Percentiles rank a stretch among this genome's conserved stretches.
These are phyloP conservation scores for Piedraia hortae DNA, from an alignment of 2,329 filamentous ascomycete species.

Conservation along the genomic window DNA sequence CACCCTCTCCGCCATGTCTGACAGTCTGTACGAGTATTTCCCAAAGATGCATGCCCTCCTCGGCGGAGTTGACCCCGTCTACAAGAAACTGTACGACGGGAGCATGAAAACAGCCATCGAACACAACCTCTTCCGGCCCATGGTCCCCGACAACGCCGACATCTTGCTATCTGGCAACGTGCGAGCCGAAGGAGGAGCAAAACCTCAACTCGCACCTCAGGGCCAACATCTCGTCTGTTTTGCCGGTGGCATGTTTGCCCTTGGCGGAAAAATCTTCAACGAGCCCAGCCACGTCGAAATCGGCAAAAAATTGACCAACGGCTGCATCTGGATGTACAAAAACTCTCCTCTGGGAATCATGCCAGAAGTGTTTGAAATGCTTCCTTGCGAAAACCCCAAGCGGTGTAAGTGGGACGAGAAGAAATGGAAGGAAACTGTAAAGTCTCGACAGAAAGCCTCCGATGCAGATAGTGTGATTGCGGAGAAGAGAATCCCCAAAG, in stretches of 20 bases:
- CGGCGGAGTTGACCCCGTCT: slow-evolving; percentile 19
- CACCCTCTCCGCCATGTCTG: slow-evolving; percentile 13
- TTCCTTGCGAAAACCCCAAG: slow-evolving; percentile 17
- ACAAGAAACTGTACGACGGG: slow-evolving; percentile 29
- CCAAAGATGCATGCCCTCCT: slow-evolving; percentile 22
- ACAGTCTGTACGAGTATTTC: slow-evolving; percentile 16
- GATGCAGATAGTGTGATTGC: slow-evolving; percentile 13
- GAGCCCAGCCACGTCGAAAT: slow-evolving; percentile 26
- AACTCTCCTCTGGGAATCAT: slow-evolving; percentile 29
- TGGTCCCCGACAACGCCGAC: slow-evolving; percentile 19
- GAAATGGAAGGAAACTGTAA: slow-evolving; percentile 19
- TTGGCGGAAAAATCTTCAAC: slow-evolving; percentile 29
- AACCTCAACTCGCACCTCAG: slow-evolving; percentile 18
- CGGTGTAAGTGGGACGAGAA: slow-evolving; percentile 27
- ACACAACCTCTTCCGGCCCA: slow-evolving; percentile 22
- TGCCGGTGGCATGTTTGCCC: slow-evolving; percentile 32
- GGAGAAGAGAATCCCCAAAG: slow-evolving; percentile 15
- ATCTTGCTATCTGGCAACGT: slow-evolving; percentile 21
- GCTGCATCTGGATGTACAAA: slow-evolving; percentile 35
- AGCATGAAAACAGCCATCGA: slow-evolving; percentile 17
- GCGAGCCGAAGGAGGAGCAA: slow-evolving; percentile 6
- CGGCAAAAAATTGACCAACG: slow-evolving; percentile 28
- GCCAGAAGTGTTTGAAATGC: slow-evolving; percentile 29
- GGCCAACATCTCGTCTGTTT: slow-evolving; percentile 32
- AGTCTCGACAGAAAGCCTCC: slow-evolving; percentile 4